Percentiles rank a stretch among this genome's conserved stretches.
Evolutionary conservation across 148 eudicot species (phyloP).

Genomic region (Talinum fruticosum): DNA sequence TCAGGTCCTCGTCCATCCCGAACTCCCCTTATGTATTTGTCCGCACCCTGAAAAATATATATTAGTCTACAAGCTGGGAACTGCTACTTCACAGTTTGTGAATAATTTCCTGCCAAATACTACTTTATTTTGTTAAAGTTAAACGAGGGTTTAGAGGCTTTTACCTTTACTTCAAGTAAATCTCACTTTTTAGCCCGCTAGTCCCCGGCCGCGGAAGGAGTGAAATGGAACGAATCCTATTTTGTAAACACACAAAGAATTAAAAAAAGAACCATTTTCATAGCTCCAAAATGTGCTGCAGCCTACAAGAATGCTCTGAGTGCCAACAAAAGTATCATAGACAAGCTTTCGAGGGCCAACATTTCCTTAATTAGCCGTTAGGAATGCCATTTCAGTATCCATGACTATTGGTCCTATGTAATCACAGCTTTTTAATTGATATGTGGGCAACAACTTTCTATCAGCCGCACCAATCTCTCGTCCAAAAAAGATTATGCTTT

Average conservation of each 20-base stretch:
- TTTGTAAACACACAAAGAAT: neutral
- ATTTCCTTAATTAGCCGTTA: conserved; percentile 97
- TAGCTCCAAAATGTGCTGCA: conserved; percentile 94
- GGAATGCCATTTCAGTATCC: conserved; percentile 99
- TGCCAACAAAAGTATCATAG: conserved; percentile 96
- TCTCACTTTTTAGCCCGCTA: no score
- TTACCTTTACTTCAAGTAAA: no score
- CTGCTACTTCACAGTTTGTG: neutral
- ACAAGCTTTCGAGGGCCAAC: conserved; percentile 83
- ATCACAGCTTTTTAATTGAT: conserved; percentile 84
- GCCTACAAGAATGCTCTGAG: conserved; percentile 89
- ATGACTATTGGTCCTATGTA: conserved; percentile 98
- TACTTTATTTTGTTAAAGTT: no score
- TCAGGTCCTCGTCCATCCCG: conserved; percentile 97
- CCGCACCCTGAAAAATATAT: conserved; percentile 91
- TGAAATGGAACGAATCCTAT: neutral
- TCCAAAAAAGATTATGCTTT: conserved; percentile 79
- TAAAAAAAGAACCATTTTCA: conserved; percentile 76
- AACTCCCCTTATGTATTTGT: conserved; percentile 95
- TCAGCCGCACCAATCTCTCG: conserved; percentile 88
- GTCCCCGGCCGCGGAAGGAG: no score
- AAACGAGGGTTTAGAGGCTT: no score
- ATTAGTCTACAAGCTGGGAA: conserved; percentile 32
- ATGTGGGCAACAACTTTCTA: conserved; percentile 84
- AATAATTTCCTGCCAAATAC: neutral